A percentile compares a stretch with the other conserved stretches of the same genome.
phyloP scores from a whole-genome alignment of 768 basidiomycete species.

The Brasilioporus rufonigricans region DNA sequence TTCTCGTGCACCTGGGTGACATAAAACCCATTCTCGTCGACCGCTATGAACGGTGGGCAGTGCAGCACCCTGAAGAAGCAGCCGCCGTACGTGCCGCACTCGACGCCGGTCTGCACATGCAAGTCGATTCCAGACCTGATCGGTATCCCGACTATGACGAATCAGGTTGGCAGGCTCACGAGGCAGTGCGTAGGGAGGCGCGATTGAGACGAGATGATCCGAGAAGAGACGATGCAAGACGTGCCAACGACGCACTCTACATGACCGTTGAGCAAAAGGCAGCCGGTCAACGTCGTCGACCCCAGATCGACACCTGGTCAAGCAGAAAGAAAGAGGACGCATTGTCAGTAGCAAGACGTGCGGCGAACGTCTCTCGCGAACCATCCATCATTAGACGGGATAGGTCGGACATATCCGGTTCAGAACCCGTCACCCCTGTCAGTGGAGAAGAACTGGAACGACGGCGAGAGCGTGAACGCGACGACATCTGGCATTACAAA shows the following conservation, averaged over 20 bases:
- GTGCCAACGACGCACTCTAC: slow-evolving; percentile 36
- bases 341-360: slow-evolving; percentile 24
- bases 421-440: slow-evolving; percentile 27
- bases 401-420: slow-evolving; percentile 20
- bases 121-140: slow-evolving; percentile 26
- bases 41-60: slow-evolving; percentile 60
- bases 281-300: slow-evolving; percentile 18
- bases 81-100: slow-evolving; percentile 19
- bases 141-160: slow-evolving; percentile 29
- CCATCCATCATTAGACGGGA: slow-evolving; percentile 24
- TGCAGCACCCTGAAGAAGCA: slow-evolving; percentile 40
- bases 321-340: slow-evolving; percentile 34
- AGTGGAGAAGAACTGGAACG: slow-evolving; percentile 27
- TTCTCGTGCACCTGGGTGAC: slow-evolving; percentile 61
- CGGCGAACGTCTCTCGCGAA: slow-evolving; percentile 23
- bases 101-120: slow-evolving; percentile 20
- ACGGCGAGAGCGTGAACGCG: slow-evolving; percentile 24
- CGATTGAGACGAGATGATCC: slow-evolving; percentile 32
- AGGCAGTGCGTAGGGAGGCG: slow-evolving; percentile 31
- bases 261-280: slow-evolving; percentile 21
- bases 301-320: slow-evolving; percentile 27
- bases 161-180: slow-evolving; percentile 33
- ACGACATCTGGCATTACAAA: slow-evolving; percentile 39
- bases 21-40: slow-evolving; percentile 65
- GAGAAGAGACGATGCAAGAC: slow-evolving; percentile 36